Percentiles rank a stretch among this genome's conserved stretches.
These are phyloP conservation scores for Nemania diffusa DNA, from an alignment of 2,329 filamentous ascomycete genomes.

Conservation along the genomic window DNA sequence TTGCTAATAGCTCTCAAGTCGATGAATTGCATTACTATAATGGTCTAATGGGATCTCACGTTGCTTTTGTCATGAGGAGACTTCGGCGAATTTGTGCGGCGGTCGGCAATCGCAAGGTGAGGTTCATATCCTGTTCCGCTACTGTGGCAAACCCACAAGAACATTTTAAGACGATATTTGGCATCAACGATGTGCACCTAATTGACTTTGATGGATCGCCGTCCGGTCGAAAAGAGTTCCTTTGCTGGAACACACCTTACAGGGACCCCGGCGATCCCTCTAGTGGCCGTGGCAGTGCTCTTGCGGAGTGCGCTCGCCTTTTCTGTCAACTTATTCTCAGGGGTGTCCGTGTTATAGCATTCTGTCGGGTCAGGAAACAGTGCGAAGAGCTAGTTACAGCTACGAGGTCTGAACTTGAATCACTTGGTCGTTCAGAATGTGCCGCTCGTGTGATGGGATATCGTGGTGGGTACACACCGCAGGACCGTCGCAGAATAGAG, in stretches of 20 bases:
- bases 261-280: conserved; percentile 88
- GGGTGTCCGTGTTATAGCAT: conserved; percentile 91
- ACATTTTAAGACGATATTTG: conserved; percentile 96
- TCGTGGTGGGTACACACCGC: conserved; percentile 91
- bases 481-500: conserved; percentile 89
- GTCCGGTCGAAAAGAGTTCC: conserved; percentile 89
- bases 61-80: conserved; percentile 93
- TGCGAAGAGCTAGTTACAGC: conserved; percentile 87
- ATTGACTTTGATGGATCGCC: conserved; percentile 94
- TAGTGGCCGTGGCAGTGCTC: conserved; percentile 84
- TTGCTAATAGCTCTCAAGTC: conserved; percentile 55
- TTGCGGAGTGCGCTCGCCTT: conserved; percentile 86
- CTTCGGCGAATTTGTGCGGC: conserved; percentile 88
- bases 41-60: conserved; percentile 90
- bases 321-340: conserved; percentile 91
- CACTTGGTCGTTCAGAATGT: conserved; percentile 78
- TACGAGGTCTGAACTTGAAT: conserved; percentile 79
- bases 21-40: conserved; percentile 97
- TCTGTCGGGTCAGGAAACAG: conserved; percentile 86
- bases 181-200: conserved; percentile 80
- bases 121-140: conserved; percentile 95
- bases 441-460: conserved; percentile 91
- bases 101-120: conserved; percentile 84
- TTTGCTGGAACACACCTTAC: conserved; percentile 98
- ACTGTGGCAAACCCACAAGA: conserved; percentile 92